Evolutionary conservation across 148 eudicot species (phyloP), one percentile per base, ranked within the genome.

Genomic region (Arctostaphylos glauca): DNA sequence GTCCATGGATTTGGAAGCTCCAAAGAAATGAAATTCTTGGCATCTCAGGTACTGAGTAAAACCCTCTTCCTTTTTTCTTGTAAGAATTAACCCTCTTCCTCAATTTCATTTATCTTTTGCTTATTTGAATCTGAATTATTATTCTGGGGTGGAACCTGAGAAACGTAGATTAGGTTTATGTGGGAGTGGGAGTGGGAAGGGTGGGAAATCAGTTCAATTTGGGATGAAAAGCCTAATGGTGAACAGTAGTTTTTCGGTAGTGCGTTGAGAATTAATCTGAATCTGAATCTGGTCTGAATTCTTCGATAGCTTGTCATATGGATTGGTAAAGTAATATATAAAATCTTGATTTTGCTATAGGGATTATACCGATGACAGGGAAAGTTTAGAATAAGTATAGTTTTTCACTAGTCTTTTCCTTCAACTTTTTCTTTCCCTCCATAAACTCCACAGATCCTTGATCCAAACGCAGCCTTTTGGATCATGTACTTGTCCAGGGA

Each of bases 1-100:
- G 87, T 90, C 80, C 94, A 92, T 92, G 94, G 94, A 1, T 92
- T 92, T 88, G 92, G 87, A 12, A 92, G 94, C 78, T 87, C 84
- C 38, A 92, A 90, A 68, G 92, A 92, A 10, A 90, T 92, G 92
- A 90, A 87, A 14, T 90, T 92, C 87, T 47, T 80, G 80, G 91
- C 90, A 12, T 86, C 94, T 41, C 85, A 92, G 82, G 94, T 92
- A 90, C 41, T 13, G 64, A 59, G 56, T 78, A 4, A 25, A 79
- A 21, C 62, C 67, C 82, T 58, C 52, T 12, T 48, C 80, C 68
- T 56, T 75, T 66, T 5, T 6, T 15, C 47, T 50, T 25, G 10
- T 12, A 6, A 23, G 43, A 25, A 25, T 10, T 21, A 52, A 25
- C 71, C 44, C 71, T 66, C 4, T 66, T 66, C 16, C 43, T 66